phyloP scores from a whole-genome alignment of 164 flowering plant species.

The Euptelea pleiosperma region DNA sequence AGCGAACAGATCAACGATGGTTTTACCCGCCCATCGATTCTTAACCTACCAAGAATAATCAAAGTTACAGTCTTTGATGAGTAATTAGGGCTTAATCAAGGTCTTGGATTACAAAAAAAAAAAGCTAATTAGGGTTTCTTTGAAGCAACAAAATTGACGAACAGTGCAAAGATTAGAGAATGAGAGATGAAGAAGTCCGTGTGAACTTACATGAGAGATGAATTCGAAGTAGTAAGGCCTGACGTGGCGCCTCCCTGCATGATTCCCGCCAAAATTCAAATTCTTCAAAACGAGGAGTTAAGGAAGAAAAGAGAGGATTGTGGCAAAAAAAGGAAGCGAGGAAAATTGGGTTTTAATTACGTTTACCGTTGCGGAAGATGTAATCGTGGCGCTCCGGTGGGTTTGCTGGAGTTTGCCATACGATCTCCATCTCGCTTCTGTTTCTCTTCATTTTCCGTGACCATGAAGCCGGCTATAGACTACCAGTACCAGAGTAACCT shows the following conservation, averaged over 20 bases:
- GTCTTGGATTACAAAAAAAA: neutral
- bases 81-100: neutral
- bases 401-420: constrained; percentile 88
- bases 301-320: neutral
- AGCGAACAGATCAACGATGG: constrained; percentile 82
- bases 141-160: neutral
- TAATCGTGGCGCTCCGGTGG: constrained; percentile 74
- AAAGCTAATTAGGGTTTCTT: too few species aligned
- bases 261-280: constrained; percentile 24
- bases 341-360: neutral
- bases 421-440: constrained; percentile 36
- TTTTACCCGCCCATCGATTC: constrained; percentile 87
- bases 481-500: too few species aligned
- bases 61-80: neutral
- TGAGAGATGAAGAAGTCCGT: neutral
- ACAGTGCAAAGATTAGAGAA: neutral
- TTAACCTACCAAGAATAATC: constrained; percentile 47
- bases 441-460: constrained; percentile 37
- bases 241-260: constrained; percentile 79
- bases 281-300: too few species aligned
- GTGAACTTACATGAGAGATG: constrained; percentile 61
- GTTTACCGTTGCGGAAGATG: constrained; percentile 72
- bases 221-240: constrained; percentile 95
- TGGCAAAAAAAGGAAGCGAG: neutral
- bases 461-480: too few species aligned